These are phyloP conservation scores for Coelastrella sp. DNA, from an alignment of 139 green algal genomes.

Conservation along the genomic window DNA sequence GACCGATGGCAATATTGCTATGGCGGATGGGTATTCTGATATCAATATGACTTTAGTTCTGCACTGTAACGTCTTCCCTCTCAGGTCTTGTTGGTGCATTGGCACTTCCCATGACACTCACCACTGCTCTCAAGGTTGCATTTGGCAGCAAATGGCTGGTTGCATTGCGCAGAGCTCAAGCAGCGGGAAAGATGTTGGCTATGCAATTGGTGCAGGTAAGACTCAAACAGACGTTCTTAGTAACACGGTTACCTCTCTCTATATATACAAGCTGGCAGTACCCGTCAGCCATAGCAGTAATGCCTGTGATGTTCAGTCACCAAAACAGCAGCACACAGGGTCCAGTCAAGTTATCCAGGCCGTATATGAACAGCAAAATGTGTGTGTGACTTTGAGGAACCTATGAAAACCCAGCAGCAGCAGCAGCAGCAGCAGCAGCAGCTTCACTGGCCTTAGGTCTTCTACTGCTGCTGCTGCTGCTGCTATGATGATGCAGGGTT, in stretches of 20 bases:
- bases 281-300: too few species aligned
- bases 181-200: constrained; percentile 68
- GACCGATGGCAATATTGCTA: too few species aligned
- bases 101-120: constrained; percentile 58
- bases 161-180: constrained; percentile 51
- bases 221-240: too few species aligned
- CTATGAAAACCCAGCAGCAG: too few species aligned
- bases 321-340: too few species aligned
- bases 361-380: too few species aligned
- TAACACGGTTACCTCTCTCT: too few species aligned
- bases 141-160: constrained; percentile 59
- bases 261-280: too few species aligned
- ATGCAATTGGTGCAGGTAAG: constrained; percentile 61
- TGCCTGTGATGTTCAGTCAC: too few species aligned
- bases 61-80: not conserved
- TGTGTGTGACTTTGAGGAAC: too few species aligned
- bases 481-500: constrained; percentile 37
- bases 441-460: not conserved
- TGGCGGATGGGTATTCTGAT: not conserved
- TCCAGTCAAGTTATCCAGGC: too few species aligned
- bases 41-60: not conserved
- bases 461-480: constrained; percentile 15
- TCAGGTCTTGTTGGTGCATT: constrained; percentile 71
- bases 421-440: not conserved
- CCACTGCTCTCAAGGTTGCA: constrained; percentile 58